phyloP scores from a whole-genome alignment of 192 early-diverging fungal species.

The Obelidium mucronatum region DNA sequence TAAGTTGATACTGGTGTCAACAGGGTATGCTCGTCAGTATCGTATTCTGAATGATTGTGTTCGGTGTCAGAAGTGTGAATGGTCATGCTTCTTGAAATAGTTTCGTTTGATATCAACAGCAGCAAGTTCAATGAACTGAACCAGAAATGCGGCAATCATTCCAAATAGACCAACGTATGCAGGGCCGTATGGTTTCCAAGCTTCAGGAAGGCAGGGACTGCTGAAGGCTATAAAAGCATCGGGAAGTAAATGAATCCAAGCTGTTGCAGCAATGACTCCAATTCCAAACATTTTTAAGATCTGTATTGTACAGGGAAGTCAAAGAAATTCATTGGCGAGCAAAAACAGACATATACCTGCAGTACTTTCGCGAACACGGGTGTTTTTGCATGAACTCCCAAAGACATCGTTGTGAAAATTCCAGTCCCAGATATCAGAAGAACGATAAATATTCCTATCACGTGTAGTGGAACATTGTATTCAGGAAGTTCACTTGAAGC shows the following conservation, averaged over 20 bases:
- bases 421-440: slow-evolving; percentile 23
- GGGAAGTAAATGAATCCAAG: slow-evolving; percentile 55
- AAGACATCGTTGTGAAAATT: slow-evolving; percentile 16
- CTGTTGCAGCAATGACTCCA: slow-evolving; percentile 56
- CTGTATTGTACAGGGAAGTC: slow-evolving; percentile 4
- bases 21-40: background rate
- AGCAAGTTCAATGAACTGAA: slow-evolving; percentile 42
- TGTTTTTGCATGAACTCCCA: slow-evolving; percentile 4
- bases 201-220: slow-evolving; percentile 12
- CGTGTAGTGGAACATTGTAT: slow-evolving; percentile 26
- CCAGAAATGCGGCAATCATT: slow-evolving; percentile 33
- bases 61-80: too few species aligned
- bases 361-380: background rate
- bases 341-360: background rate
- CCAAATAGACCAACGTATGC: slow-evolving; percentile 46
- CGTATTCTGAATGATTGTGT: background rate
- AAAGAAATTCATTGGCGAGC: background rate
- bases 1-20: background rate
- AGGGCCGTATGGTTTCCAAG: slow-evolving; percentile 15
- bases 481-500: background rate
- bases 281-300: slow-evolving; percentile 58
- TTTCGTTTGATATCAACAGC: slow-evolving; percentile 20
- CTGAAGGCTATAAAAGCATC: slow-evolving; percentile 26
- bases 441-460: slow-evolving; percentile 29
- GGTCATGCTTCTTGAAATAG: background rate